Base-by-base conservation (phyloP, 306 rosid genomes). In the Hylodesmum podocarpum region DNA sequence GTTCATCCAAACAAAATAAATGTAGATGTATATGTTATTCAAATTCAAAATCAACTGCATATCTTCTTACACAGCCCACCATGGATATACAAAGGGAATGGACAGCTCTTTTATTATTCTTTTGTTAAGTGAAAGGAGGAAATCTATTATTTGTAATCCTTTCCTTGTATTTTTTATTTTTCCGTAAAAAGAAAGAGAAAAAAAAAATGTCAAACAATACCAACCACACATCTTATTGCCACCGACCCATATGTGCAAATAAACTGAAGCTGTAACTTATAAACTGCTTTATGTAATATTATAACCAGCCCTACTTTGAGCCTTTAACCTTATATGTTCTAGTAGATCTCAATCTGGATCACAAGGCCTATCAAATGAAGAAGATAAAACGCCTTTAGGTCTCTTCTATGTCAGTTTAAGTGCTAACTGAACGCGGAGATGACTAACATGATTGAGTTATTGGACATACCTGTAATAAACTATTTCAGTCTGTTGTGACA, bases 381-480 rank as follows among this genome's bases (percentile, higher is more conserved):
- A 57, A 27, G 51, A 70, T 51, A 54, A 44, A 14, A 72, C 28
- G 27, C 39, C 55, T 29, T 43, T 34, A 49, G 21, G 44, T 51
- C 57, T 74, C 58, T 74, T 22, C 34, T 58, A 14, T 39, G 75
- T 16, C 33, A 40, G 70, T 31, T 50, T 73, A 70, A 73, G 43
- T 58, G 73, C 65, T 47, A 61, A 31, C 59, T 50, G 70, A 49
- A 54, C 37, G 46, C 36, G 63, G 5, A 66, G 51, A 49, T 71
- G 77, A 62, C 57, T 31, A 80, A 29, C 11, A 49, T 15, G 9
- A 15, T 46, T 22, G 58, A 49, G 58, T 66, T 49, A 46, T 64
- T n/a, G 8, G 68, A 84, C 93, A 77, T 85, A 85, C 97, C 98
- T 84, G 88, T 89, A 84, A 55, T 31, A 76, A 70, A 57, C 2